Evolutionary conservation across 495 filamentous ascomycete genomes (phyloP).

Genomic region (Glonium stellatum): DNA sequence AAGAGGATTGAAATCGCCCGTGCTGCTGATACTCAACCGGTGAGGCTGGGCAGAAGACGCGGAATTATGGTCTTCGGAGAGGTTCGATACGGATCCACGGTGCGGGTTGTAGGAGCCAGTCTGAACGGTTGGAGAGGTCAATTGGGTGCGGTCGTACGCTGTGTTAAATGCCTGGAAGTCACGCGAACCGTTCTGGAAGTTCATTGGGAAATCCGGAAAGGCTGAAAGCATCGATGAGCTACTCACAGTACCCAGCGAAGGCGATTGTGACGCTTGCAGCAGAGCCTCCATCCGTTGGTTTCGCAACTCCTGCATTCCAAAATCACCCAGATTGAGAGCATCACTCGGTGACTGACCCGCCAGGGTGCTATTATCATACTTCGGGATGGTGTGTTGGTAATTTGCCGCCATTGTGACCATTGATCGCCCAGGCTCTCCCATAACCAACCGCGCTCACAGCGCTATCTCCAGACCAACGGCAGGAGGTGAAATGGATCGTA

Average conservation of each 20-base stretch:
- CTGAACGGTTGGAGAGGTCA: conserved; percentile 12
- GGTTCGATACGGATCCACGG: conserved; percentile 17
- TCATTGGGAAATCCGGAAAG: conserved; percentile 22
- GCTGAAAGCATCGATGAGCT: conserved; percentile 20
- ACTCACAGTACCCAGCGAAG: conserved; percentile 1
- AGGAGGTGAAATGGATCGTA: not conserved
- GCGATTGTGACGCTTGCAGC: conserved; percentile 9
- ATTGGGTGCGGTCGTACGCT: conserved; percentile 10
- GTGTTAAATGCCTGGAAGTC: conserved; percentile 8
- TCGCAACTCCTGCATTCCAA: conserved; percentile 18
- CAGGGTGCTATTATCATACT: not conserved
- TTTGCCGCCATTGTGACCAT: not conserved
- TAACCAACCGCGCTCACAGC: not conserved
- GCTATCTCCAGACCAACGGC: not conserved
- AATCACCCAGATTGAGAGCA: conserved; percentile 23
- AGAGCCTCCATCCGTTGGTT: conserved; percentile 1
- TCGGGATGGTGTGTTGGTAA: not conserved
- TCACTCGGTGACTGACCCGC: conserved; percentile 9
- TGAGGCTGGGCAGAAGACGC: conserved; percentile 16
- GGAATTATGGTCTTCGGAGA: conserved; percentile 22
- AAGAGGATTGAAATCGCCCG: conserved; percentile 9
- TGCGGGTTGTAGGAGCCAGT: conserved; percentile 11
- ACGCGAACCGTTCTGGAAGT: conserved; percentile 3
- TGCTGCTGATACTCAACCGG: conserved; percentile 25
- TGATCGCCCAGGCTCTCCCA: not conserved